phyloP scores from a whole-genome alignment of 2,329 filamentous ascomycete genomes.

The Balansia obtecta region DNA sequence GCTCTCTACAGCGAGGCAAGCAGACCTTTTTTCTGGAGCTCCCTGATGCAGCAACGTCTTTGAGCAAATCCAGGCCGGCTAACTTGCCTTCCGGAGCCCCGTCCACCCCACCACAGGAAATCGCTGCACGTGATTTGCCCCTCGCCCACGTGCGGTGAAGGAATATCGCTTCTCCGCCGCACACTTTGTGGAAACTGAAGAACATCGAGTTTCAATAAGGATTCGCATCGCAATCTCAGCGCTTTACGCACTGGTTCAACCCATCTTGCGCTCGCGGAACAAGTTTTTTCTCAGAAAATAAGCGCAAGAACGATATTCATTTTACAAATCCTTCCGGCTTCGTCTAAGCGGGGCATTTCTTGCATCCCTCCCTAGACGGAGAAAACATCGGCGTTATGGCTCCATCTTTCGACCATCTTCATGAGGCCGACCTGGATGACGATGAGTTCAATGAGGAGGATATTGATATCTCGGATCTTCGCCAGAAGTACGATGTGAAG shows the following conservation, averaged over 20 bases:
- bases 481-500: slow-evolving; percentile 90
- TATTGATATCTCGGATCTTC: slow-evolving; percentile 88
- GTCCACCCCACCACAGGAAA: slow-evolving; percentile 5
- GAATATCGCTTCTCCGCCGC: slow-evolving; percentile 29
- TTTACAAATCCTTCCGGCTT: slow-evolving; percentile 7
- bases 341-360: slow-evolving; percentile 24
- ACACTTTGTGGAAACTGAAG: slow-evolving; percentile 25
- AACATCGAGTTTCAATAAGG: slow-evolving; percentile 23
- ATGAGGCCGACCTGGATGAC: slow-evolving; percentile 76
- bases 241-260: neutral
- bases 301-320: neutral
- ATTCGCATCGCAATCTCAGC: neutral
- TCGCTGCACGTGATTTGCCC: slow-evolving; percentile 29
- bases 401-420: slow-evolving; percentile 76
- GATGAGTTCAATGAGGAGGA: slow-evolving; percentile 86
- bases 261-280: too few relatives aligned
- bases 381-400: slow-evolving; percentile 59
- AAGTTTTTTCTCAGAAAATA: neutral
- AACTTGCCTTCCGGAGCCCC: neutral
- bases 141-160: slow-evolving; percentile 19
- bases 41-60: neutral
- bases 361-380: slow-evolving; percentile 20
- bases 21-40: slow-evolving; percentile 15
- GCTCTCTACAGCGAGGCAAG: slow-evolving; percentile 12
- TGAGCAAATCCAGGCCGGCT: neutral